phyloP scores from a whole-genome alignment of 2,329 filamentous ascomycete species.

The Ceratocystiopsis minuta region DNA sequence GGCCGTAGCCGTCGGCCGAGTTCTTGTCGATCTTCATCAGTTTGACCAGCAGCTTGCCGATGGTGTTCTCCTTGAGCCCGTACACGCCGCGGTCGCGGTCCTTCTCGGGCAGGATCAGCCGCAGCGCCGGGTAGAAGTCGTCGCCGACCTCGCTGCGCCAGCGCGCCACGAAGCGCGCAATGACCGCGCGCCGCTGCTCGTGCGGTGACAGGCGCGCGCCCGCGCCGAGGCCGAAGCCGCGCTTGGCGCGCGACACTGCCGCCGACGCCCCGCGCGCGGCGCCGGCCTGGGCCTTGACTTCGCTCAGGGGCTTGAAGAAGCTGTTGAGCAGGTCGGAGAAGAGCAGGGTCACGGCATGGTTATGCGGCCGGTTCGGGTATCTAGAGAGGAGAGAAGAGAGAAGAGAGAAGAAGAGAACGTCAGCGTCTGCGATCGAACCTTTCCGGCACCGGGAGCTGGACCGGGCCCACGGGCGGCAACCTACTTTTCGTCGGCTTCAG shows the following conservation, averaged over 20 bases:
- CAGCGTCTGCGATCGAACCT: too few species aligned
- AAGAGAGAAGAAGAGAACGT: too few species aligned
- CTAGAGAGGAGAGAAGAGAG: too few species aligned
- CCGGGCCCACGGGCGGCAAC: too few species aligned
- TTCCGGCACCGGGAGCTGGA: too few species aligned
- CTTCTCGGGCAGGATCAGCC: slow-evolving; percentile 81
- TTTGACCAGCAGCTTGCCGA: slow-evolving; percentile 80
- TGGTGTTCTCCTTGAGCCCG: slow-evolving; percentile 78
- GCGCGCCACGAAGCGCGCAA: slow-evolving; percentile 66
- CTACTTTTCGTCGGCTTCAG: slow-evolving; percentile 21
- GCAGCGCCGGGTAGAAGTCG: slow-evolving; percentile 84
- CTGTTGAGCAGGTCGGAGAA: slow-evolving; percentile 64
- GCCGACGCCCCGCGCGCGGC: slow-evolving; percentile 20
- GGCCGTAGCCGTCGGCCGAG: slow-evolving; percentile 69
- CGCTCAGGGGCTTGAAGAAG: slow-evolving; percentile 64
- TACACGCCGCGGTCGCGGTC: slow-evolving; percentile 88
- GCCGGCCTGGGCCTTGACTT: slow-evolving; percentile 57
- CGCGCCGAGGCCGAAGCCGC: slow-evolving; percentile 34
- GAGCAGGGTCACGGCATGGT: slow-evolving; percentile 58
- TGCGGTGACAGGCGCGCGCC: slow-evolving; percentile 44
- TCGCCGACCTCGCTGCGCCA: slow-evolving; percentile 81
- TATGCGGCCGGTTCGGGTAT: slow-evolving; percentile 68
- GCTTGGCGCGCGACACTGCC: slow-evolving; percentile 28
- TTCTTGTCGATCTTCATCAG: slow-evolving; percentile 82
- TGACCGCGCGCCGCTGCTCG: slow-evolving; percentile 62